Evolutionary conservation across 192 early-diverging fungal genomes (phyloP).

Genomic region (Cetraspora pellucida): DNA sequence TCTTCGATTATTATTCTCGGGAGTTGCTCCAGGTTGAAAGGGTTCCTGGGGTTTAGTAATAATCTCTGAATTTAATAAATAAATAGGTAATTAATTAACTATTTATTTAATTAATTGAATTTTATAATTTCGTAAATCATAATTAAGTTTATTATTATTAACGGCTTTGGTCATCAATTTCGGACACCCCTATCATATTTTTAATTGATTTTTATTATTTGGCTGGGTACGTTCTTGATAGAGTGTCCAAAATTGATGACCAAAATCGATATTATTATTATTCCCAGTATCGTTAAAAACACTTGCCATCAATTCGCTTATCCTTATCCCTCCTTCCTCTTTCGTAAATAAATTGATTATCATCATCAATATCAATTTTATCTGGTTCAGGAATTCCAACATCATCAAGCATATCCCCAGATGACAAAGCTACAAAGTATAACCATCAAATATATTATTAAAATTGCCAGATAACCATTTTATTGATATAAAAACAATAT

Average conservation of each 20-base stretch:
- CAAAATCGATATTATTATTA: too few relatives aligned
- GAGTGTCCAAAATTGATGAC: too few relatives aligned
- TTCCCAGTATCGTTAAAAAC: too few relatives aligned
- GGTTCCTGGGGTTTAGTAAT: conserved; percentile 54
- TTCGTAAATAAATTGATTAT: not conserved
- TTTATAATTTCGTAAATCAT: not conserved
- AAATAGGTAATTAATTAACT: not conserved
- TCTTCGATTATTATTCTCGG: conserved; percentile 53
- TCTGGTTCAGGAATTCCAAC: not conserved
- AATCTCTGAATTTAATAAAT: conserved; percentile 5
- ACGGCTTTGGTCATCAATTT: too few relatives aligned
- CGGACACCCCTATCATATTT: too few relatives aligned
- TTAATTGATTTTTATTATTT: too few relatives aligned
- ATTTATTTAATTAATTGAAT: not conserved
- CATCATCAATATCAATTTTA: not conserved
- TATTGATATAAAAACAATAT: not conserved
- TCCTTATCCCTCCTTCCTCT: not conserved
- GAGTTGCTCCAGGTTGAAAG: conserved; percentile 89
- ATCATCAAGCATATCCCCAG: not conserved
- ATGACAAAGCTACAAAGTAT: not conserved
- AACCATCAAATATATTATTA: not conserved
- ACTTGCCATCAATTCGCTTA: too few relatives aligned
- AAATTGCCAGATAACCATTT: not conserved
- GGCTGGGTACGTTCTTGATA: too few relatives aligned
- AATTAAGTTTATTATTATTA: too few relatives aligned